Evolutionary conservation across 805 yeast genomes (phyloP).

Genomic region (Kluyveromyces dobzhanskii): DNA sequence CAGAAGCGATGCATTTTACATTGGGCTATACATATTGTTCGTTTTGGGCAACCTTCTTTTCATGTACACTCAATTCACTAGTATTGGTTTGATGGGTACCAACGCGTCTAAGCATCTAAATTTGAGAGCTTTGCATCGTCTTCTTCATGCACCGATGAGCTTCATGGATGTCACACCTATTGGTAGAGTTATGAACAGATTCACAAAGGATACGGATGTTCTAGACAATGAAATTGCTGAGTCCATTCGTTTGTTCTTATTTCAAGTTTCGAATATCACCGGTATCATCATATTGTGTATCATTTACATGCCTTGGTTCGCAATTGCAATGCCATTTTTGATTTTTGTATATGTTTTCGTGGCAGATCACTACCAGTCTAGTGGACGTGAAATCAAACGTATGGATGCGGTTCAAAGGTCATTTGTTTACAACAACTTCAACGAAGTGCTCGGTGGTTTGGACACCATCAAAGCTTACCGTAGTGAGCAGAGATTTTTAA

Average conservation of each 20-base stretch:
- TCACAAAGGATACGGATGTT: constrained; percentile 81
- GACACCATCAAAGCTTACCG: constrained; percentile 39
- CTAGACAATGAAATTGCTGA: constrained; percentile 74
- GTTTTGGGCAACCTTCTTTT: constrained; percentile 40
- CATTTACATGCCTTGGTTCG: constrained; percentile 71
- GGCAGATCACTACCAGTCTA: constrained; percentile 39
- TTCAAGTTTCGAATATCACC: constrained; percentile 43
- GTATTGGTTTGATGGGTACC: constrained; percentile 35
- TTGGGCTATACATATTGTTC: constrained; percentile 67
- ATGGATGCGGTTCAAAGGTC: constrained; percentile 46
- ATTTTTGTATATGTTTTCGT: constrained; percentile 35
- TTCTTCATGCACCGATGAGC: constrained; percentile 74
- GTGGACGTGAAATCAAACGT: constrained; percentile 44
- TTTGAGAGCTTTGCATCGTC: constrained; percentile 46
- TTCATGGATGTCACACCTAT: constrained; percentile 81
- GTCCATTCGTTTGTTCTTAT: constrained; percentile 52
- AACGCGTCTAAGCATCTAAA: constrained; percentile 53
- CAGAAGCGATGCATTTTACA: constrained; percentile 49
- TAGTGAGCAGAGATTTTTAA: constrained; percentile 30
- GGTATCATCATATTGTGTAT: constrained; percentile 66
- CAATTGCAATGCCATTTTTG: constrained; percentile 58
- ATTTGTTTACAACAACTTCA: constrained; percentile 42
- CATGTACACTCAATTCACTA: constrained; percentile 27
- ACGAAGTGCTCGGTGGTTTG: constrained; percentile 43
- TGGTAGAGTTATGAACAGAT: constrained; percentile 79